Evolutionary conservation across 352 stramenopile species (phyloP), one percentile per base, ranked within the genome.

Genomic region (Phytophthora crassamura): DNA sequence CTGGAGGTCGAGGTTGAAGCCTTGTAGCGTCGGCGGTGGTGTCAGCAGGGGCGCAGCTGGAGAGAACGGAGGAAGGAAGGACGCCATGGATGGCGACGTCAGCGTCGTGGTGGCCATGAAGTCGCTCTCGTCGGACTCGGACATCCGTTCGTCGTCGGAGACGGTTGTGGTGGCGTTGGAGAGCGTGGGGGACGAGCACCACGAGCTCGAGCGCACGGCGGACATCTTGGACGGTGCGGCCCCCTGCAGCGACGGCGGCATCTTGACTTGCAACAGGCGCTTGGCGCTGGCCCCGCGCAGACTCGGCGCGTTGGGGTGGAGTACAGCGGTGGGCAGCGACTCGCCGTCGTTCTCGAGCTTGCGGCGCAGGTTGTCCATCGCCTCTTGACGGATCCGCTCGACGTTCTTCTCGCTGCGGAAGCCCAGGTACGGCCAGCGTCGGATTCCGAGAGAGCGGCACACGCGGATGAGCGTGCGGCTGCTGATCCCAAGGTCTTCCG

Each of bases 381-480:
- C 84, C 41, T 93, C 84, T 59, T 87, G 76, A 28, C 84, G 84
- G 55, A 93, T 89, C 18, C 84, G 80, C 40, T 93, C 82, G 47
- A 90, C 84, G 52, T 90, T 93, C 48, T 90, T 90, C 66, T 90
- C 84, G 43, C 84, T 90, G 49, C 82, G 81, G 67, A 93, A 93
- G 45, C 84, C 84, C 34, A 93, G 67, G 75, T 93, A 93, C 35
- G 84, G 81, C 84, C 84, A 92, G 28, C 84, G 79, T 18, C 84
- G 84, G 63, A 92, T 92, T 30, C 81, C 84, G 11, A 92, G 74
- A 18, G 84, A 92, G 28, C 84, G 81, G 48, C 84, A 92, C 20
- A 92, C 81, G 22, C 83, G 79, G 56, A 92, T 92, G 66, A 92
- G 81, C 32, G 84, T 90, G 57, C 84, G 84, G 35, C 80, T 90